Conservation (phyloP, 768 basidiomycete genomes). For the Hemileccinum impolitum region DNA sequence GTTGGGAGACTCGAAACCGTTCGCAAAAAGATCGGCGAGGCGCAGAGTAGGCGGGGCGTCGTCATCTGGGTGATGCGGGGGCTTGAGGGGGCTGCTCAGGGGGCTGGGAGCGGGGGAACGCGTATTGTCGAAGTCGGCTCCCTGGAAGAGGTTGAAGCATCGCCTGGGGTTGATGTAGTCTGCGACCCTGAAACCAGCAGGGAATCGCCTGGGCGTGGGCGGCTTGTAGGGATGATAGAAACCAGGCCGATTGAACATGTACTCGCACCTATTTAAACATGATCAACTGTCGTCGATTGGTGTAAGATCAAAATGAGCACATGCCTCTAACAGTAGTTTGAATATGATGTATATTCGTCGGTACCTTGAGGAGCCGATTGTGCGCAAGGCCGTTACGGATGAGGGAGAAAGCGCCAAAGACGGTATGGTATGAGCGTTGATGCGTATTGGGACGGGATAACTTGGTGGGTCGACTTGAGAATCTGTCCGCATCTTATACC, state of each 20-base stretch:
- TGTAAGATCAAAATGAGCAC: too few species aligned
- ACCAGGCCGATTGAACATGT: slow-evolving; percentile 20
- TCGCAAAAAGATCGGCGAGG: slow-evolving; percentile 4
- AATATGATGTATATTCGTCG: too few species aligned
- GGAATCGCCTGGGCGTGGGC: slow-evolving; percentile 6
- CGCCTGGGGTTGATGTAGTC: slow-evolving; percentile 15
- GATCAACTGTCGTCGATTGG: too few species aligned
- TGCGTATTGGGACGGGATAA: not conserved
- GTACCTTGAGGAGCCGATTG: not conserved
- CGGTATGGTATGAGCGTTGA: not conserved
- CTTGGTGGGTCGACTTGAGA: not conserved
- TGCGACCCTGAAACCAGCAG: slow-evolving; percentile 28
- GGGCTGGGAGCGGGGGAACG: slow-evolving; percentile 17
- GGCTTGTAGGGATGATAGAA: slow-evolving; percentile 15
- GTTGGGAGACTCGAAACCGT: not conserved
- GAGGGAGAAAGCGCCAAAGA: not conserved
- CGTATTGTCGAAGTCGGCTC: slow-evolving; percentile 4
- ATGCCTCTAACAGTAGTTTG: too few species aligned
- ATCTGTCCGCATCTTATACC: slow-evolving; percentile 19
- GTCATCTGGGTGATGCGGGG: not conserved
- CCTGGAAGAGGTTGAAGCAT: slow-evolving; percentile 20
- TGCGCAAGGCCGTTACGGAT: not conserved
- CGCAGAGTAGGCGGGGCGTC: slow-evolving; percentile 8
- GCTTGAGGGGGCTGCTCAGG: slow-evolving; percentile 15
- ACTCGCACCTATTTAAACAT: too few species aligned